A percentile compares a stretch with the other conserved stretches of the same genome.
Conservation (phyloP, 495 filamentous ascomycete species). For the Aspergillus hancockii region DNA sequence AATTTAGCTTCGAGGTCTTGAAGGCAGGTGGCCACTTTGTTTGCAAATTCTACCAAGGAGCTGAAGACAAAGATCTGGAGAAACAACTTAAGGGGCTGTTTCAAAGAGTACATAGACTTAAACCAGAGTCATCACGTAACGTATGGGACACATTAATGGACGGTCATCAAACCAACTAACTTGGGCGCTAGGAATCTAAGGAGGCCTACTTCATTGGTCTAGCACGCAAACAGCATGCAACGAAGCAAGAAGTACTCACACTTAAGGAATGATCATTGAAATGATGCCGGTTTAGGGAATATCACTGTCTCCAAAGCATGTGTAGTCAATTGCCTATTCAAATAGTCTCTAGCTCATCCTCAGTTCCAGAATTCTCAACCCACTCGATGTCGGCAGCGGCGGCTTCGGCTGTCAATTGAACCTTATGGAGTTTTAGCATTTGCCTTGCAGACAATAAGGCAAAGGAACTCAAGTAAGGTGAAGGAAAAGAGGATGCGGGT, state of each 20-base stretch:
- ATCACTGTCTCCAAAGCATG: not conserved
- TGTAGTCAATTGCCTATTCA: slow-evolving; percentile 10
- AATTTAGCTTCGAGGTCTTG: slow-evolving; percentile 83
- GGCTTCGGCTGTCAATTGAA: slow-evolving; percentile 76
- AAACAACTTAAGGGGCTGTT: slow-evolving; percentile 71
- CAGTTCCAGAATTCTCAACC: slow-evolving; percentile 52
- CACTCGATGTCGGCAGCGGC: slow-evolving; percentile 60
- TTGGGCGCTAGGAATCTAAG: slow-evolving; percentile 71
- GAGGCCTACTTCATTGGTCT: slow-evolving; percentile 86
- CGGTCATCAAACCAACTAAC: slow-evolving; percentile 17
- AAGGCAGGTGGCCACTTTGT: slow-evolving; percentile 82
- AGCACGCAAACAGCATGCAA: slow-evolving; percentile 41
- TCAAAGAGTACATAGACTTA: slow-evolving; percentile 74
- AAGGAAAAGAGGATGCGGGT: not conserved
- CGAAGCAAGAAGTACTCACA: slow-evolving; percentile 7
- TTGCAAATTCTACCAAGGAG: slow-evolving; percentile 96
- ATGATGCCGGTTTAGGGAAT: not conserved
- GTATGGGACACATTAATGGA: slow-evolving; percentile 49
- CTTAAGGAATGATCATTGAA: not conserved
- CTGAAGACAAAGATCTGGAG: slow-evolving; percentile 80
- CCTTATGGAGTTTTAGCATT: slow-evolving; percentile 39
- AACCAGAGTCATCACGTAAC: slow-evolving; percentile 84
- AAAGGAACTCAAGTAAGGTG: not conserved
- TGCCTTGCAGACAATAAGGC: not conserved
- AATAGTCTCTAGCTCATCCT: slow-evolving; percentile 42